Percentiles rank a stretch among this genome's conserved stretches.
Conservation (phyloP, 352 stramenopile species). For the Plasmopara muralis region DNA sequence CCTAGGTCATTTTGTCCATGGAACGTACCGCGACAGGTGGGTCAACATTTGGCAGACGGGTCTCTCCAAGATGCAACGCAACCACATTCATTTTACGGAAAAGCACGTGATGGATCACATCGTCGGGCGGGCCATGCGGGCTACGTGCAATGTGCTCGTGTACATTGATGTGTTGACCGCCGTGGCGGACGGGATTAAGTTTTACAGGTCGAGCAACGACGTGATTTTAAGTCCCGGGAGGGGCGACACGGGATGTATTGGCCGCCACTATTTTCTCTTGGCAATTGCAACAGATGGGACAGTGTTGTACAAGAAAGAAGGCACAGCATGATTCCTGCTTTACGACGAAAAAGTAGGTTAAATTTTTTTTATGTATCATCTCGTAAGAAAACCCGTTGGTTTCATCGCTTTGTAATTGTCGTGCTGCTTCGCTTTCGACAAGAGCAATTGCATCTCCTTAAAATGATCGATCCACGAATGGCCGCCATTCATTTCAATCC, state of each 20-base stretch:
- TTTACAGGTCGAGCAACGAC: conserved; percentile 83
- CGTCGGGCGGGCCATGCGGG: conserved; percentile 74
- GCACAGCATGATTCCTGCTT: no score
- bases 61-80: conserved; percentile 72
- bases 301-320: conserved; percentile 41
- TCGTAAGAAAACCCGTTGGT: not conserved
- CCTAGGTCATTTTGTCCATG: conserved; percentile 62
- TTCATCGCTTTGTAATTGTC: conserved; percentile 21
- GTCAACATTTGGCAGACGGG: conserved; percentile 49
- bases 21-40: conserved; percentile 70
- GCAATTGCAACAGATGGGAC: conserved; percentile 44
- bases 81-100: conserved; percentile 83
- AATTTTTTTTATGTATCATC: no score
- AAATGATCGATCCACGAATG: conserved; percentile 5
- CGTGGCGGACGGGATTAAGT: conserved; percentile 63
- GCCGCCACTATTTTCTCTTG: conserved; percentile 52
- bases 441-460: conserved; percentile 18
- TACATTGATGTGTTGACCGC: conserved; percentile 60
- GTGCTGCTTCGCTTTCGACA: conserved; percentile 10
- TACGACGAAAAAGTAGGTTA: no score
- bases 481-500: conserved; percentile 13
- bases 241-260: conserved; percentile 42
- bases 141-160: conserved; percentile 63
- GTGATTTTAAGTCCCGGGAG: conserved; percentile 65
- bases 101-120: conserved; percentile 38